Evolutionary conservation across 148 eudicot species (phyloP).

Genomic region (Diospyros kaki): DNA sequence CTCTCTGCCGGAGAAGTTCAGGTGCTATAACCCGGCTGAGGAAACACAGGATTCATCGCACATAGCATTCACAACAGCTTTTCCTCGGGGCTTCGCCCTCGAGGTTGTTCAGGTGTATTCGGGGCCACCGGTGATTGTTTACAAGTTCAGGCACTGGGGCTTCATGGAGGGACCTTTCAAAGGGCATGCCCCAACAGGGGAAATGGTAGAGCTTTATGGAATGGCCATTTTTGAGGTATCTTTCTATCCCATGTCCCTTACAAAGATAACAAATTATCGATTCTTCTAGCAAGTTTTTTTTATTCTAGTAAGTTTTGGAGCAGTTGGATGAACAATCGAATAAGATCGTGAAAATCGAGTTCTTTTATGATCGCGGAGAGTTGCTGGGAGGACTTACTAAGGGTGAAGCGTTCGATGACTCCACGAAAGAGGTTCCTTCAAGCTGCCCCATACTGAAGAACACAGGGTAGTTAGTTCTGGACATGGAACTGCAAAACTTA

Average conservation of each 20-base stretch:
- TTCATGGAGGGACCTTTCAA: conserved; percentile 82
- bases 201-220: conserved; percentile 56
- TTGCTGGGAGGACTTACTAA: conserved; percentile 52
- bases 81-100: conserved; percentile 72
- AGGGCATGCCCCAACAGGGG: conserved; percentile 70
- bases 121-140: conserved; percentile 61
- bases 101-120: conserved; percentile 67
- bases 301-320: background rate
- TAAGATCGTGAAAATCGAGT: conserved; percentile 50
- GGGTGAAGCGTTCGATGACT: conserved; percentile 21
- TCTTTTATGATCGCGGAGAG: conserved; percentile 71
- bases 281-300: too few relatives aligned
- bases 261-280: too few relatives aligned
- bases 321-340: conserved; percentile 62
- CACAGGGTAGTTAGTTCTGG: conserved; percentile 8
- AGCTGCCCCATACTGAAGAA: conserved; percentile 46
- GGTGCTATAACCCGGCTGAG: conserved; percentile 33
- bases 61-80: conserved; percentile 34
- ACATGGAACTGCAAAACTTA: too few relatives aligned
- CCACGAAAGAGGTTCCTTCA: conserved; percentile 15
- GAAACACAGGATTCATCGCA: conserved; percentile 41
- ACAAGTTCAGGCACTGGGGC: conserved; percentile 87
- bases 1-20: conserved; percentile 34
- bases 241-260: too few relatives aligned
- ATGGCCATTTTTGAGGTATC: conserved; percentile 53